Evolutionary conservation across 352 stramenopile species (phyloP).

Genomic region (Stramenopiles sp.): DNA sequence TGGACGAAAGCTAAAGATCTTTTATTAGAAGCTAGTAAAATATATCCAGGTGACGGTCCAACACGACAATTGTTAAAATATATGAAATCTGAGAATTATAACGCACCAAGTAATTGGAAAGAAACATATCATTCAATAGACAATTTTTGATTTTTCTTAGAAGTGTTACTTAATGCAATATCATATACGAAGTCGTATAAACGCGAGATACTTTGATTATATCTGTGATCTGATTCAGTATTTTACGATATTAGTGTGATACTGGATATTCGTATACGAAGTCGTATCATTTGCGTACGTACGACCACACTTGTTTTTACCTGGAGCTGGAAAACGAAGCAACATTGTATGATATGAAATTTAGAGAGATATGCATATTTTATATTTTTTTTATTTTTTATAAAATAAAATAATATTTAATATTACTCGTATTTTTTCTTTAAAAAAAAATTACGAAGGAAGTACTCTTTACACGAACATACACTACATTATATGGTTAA

Average conservation of each 20-base stretch:
- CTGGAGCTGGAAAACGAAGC: no score
- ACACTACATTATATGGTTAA: no score
- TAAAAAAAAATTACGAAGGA: no score
- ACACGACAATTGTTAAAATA: conserved; percentile 64
- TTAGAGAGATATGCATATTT: neutral
- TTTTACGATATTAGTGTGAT: neutral
- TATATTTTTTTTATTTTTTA: conserved; percentile 1
- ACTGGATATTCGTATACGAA: neutral
- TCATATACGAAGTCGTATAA: neutral
- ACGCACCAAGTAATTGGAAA: conserved; percentile 62
- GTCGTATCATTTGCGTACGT: neutral
- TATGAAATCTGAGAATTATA: conserved; percentile 54
- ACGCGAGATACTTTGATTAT: neutral
- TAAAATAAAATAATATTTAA: neutral
- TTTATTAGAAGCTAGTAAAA: conserved; percentile 63
- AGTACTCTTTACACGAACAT: no score
- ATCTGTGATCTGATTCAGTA: neutral
- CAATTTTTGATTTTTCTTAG: conserved; percentile 33
- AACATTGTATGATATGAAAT: no score
- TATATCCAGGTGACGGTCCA: conserved; percentile 72
- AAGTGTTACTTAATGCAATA: neutral
- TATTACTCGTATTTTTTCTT: neutral
- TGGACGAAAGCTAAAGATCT: conserved; percentile 55
- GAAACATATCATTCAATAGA: conserved; percentile 34
- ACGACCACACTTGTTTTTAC: neutral